A percentile compares a stretch with the other conserved stretches of the same genome.
These are phyloP conservation scores for Cyclostephanos invisitatus DNA, from an alignment of 108 stramenopile genomes.

Conservation along the genomic window DNA sequence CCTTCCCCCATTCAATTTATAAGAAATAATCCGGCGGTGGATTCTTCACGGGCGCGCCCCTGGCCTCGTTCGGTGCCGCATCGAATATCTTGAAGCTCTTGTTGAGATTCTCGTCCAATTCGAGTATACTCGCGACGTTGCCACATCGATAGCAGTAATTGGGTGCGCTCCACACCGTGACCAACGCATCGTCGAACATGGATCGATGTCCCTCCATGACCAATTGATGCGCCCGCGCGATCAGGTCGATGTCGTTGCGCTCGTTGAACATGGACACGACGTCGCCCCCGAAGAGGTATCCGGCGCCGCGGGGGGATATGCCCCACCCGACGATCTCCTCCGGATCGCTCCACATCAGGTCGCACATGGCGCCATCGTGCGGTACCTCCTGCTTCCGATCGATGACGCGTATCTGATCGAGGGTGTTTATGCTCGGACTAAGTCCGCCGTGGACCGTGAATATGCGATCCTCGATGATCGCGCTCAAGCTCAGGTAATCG, in stretches of 20 bases:
- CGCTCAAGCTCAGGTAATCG: conserved; percentile 91
- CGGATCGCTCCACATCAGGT: conserved; percentile 98
- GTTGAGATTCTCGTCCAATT: conserved; percentile 92
- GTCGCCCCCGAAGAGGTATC: conserved; percentile 97
- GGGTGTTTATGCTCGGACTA: conserved; percentile 91
- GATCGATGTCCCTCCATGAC: conserved; percentile 98
- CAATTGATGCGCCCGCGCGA: conserved; percentile 96
- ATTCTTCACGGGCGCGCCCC: conserved; percentile 94
- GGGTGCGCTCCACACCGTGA: conserved; percentile 99
- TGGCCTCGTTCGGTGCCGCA: conserved; percentile 95
- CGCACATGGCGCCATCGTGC: conserved; percentile 99
- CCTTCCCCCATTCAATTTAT: conserved; percentile 42
- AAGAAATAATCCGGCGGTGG: conserved; percentile 98
- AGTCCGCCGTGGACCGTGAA: conserved; percentile 98
- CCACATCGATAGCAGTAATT: conserved; percentile 99
- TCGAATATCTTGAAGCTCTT: conserved; percentile 95
- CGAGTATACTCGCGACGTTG: conserved; percentile 34
- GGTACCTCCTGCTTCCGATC: conserved; percentile 99
- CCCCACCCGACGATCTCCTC: conserved; percentile 99
- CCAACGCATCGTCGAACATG: conserved; percentile 94
- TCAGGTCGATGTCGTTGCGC: conserved; percentile 89
- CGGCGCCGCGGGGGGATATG: conserved; percentile 96
- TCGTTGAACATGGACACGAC: conserved; percentile 97
- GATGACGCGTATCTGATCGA: conserved; percentile 98
- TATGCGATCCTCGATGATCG: conserved; percentile 96